Base-by-base conservation (phyloP, 2,329 filamentous ascomycete genomes). In the Fusarium solani-melongenae region DNA sequence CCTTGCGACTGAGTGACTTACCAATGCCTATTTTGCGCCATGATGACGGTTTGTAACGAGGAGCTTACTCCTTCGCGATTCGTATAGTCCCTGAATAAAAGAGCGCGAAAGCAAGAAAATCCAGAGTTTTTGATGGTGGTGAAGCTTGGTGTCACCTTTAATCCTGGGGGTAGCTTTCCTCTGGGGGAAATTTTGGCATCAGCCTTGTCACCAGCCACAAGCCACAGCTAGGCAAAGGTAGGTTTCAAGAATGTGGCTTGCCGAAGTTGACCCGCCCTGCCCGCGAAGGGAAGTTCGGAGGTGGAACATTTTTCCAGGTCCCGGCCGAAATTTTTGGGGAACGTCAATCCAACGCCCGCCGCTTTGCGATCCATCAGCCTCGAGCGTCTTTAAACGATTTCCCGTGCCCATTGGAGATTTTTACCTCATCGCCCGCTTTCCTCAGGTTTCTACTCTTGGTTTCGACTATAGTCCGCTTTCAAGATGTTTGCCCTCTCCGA, bases 401-500 rank as follows among this genome's bases (percentile, higher is more conserved):
- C 51, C 51, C 3, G 34, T 22, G 33, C 33, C 53, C 31, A 38
- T 27, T 36, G 20, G 39, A 53, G 8, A 29, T 58, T 39, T n/a
- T 39, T 58, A 17, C 38, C 63, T 62, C 29, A 22, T 63, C 38
- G 58, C 56, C 39, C 17, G 46, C 11, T 44, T 38, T 39, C 51
- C 27, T 17, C 17, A 39, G 41, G 36, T 36, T 29, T 46, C 34
- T n/a, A 49, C 22, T 46, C 15, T 57, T 12, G 20, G 17, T n/a
- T n/a, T 59, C 61, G 31, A 15, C 17, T 22, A 31, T 59, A 39
- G 59, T 49, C 33, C 55, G 31, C 27, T 33, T 38, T 58, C 82
- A 88, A 78, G 62, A 90, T 91, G 88, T 88, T 91, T 73, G 82
- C 87, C 80, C 92, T 98, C 76, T 98, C 96, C 60, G 96, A 99